Base-by-base conservation (phyloP, 176 grass and related monocot genomes). In the Cymbopogon citratus region DNA sequence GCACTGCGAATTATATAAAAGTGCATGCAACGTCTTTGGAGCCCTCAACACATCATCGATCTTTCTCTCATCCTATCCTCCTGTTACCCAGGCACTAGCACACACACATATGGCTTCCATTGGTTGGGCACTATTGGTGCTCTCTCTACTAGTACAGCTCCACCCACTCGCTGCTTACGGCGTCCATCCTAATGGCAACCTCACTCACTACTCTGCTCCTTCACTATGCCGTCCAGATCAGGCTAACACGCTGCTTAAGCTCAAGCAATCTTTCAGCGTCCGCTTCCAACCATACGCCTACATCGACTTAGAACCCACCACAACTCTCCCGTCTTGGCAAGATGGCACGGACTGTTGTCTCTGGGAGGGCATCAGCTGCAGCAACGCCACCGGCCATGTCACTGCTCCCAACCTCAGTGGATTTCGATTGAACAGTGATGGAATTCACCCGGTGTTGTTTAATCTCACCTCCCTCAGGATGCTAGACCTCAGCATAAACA, bases 401-500 rank as follows among this genome's bases (percentile, higher is more conserved):
- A 46, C 13, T 15, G 13, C 44, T 46, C 44, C 15, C 13, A 13
- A 88, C 59, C 80, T 88, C 25, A 35, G 80, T 61, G 31, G 40
- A 0, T 21, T 23, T 12, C 1, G 3, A 1, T 19, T 83, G 23
- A 43, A 43, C 9, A 43, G 40, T 43, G 3, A 12, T 8, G 52
- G 45, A 28, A 44, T 46, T 46, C 3, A 15, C 13, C 44, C 44
- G 0, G 44, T 46, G 3, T 4, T 46, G 13, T 46, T 46, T 46
- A 46, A 46, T 46, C 44, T 46, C 44, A 86, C 69, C 62, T 66
- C 63, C 18, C 79, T 89, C 16, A 33, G 31, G 12, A 8, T 59
- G 12, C 84, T 92, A 14, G 57, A 78, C 27, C 79, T 92, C 0
- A 69, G 78, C 41, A 10, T 73, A n/a, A 88, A 86, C 6, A 19